Conservation (phyloP, 2,329 filamentous ascomycete genomes). For the Colletotrichum lini region DNA sequence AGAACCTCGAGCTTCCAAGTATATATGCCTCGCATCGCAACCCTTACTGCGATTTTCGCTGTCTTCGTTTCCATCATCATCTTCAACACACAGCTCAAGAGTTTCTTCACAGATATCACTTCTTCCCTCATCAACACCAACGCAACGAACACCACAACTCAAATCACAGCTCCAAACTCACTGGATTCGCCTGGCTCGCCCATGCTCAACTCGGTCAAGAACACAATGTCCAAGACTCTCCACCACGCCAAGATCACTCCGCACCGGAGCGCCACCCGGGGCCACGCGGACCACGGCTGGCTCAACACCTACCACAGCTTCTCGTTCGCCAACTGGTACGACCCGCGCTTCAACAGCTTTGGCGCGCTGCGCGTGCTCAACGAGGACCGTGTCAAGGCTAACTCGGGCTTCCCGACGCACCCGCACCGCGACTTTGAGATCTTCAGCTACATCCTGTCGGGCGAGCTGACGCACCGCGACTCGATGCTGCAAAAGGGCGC, state of each 20-base stretch:
- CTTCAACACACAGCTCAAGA: constrained; percentile 47
- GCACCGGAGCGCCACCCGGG: constrained; percentile 79
- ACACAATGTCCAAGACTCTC: constrained; percentile 74
- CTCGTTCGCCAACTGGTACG: constrained; percentile 81
- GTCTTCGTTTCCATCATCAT: constrained; percentile 56
- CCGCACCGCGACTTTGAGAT: constrained; percentile 91
- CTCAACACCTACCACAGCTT: constrained; percentile 91
- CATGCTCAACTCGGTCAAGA: constrained; percentile 58
- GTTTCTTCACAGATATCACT: constrained; percentile 45
- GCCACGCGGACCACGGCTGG: constrained; percentile 88
- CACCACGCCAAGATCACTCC: constrained; percentile 80
- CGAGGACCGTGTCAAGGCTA: constrained; percentile 84
- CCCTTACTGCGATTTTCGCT: constrained; percentile 53
- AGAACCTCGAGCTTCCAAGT: constrained; percentile 32
- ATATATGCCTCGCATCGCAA: constrained; percentile 58
- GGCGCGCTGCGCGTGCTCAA: constrained; percentile 88
- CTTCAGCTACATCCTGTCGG: constrained; percentile 88
- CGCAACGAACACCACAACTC: constrained; percentile 38
- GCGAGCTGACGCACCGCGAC: constrained; percentile 90
- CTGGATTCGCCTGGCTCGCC: constrained; percentile 27
- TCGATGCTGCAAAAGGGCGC: constrained; percentile 82
- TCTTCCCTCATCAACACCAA: constrained; percentile 45
- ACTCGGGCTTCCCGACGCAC: constrained; percentile 87
- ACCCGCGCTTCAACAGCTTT: constrained; percentile 77
- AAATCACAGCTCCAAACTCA: constrained; percentile 31